phyloP scores from a whole-genome alignment of 306 rosid species.

The Begonia loranthoides region DNA sequence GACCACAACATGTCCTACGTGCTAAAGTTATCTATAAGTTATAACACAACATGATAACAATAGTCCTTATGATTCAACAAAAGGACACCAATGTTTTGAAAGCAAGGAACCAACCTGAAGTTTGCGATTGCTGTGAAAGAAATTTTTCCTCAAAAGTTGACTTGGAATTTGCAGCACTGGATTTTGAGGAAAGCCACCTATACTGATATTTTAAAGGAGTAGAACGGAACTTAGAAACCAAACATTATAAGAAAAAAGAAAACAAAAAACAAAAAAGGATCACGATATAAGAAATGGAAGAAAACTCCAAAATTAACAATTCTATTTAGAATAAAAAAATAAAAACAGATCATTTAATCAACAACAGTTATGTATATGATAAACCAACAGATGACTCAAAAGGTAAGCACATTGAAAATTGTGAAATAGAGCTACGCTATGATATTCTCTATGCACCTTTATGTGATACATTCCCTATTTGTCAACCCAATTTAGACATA shows the following conservation, averaged over 20 bases:
- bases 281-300: background rate
- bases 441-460: no score
- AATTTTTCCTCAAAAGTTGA: conserved; percentile 85
- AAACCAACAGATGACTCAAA: no score
- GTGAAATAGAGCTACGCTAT: no score
- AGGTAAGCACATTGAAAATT: no score
- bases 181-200: conserved; percentile 96
- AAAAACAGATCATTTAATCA: no score
- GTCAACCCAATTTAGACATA: no score
- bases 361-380: no score
- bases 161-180: conserved; percentile 50
- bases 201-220: conserved; percentile 51
- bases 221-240: conserved; percentile 11
- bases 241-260: conserved; percentile 9
- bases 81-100: no score
- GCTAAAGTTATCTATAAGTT: background rate
- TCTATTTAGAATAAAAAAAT: background rate
- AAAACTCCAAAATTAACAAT: conserved; percentile 1
- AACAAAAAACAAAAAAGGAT: background rate
- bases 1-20: background rate
- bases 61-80: no score
- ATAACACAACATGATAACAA: no score
- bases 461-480: no score
- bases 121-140: conserved; percentile 89
- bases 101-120: conserved; percentile 45